phyloP scores from a whole-genome alignment of 2,329 filamentous ascomycete species.

The Scleromitrula shiraiana region DNA sequence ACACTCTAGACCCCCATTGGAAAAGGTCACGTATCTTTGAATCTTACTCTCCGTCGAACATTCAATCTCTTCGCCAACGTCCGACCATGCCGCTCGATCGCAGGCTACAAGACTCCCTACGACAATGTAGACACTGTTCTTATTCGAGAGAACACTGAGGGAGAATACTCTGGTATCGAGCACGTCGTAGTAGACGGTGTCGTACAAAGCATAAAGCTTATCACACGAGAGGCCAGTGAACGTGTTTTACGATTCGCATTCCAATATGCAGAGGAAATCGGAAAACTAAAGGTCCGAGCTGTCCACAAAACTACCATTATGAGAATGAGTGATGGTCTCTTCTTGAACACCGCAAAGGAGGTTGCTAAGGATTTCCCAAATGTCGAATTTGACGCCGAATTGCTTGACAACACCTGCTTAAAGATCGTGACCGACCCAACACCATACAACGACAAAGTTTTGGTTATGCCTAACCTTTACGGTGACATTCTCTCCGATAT shows the following conservation, averaged over 20 bases:
- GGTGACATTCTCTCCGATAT: slow-evolving; percentile 99
- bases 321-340: slow-evolving; percentile 99
- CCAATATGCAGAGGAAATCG: slow-evolving; percentile 90
- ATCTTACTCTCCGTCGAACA: slow-evolving; percentile 94
- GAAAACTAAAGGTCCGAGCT: slow-evolving; percentile 92
- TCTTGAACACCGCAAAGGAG: slow-evolving; percentile 78
- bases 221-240: slow-evolving; percentile 90
- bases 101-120: slow-evolving; percentile 97
- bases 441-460: slow-evolving; percentile 98
- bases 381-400: slow-evolving; percentile 94
- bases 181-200: slow-evolving; percentile 97
- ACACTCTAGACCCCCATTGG: slow-evolving; percentile 72
- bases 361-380: slow-evolving; percentile 92
- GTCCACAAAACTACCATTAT: slow-evolving; percentile 99
- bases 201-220: slow-evolving; percentile 99
- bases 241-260: slow-evolving; percentile 95
- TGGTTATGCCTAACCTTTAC: slow-evolving; percentile 98
- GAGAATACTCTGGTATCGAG: slow-evolving; percentile 98
- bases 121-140: slow-evolving; percentile 94
- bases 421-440: slow-evolving; percentile 96
- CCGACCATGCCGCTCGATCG: slow-evolving; percentile 93
- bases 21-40: slow-evolving; percentile 98
- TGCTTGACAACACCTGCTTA: slow-evolving; percentile 98
- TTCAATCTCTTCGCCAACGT: slow-evolving; percentile 99
- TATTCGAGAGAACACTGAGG: slow-evolving; percentile 99